Evolutionary conservation across 192 early-diverging fungal species (phyloP).

Genomic region (Chytriomyces sp.): DNA sequence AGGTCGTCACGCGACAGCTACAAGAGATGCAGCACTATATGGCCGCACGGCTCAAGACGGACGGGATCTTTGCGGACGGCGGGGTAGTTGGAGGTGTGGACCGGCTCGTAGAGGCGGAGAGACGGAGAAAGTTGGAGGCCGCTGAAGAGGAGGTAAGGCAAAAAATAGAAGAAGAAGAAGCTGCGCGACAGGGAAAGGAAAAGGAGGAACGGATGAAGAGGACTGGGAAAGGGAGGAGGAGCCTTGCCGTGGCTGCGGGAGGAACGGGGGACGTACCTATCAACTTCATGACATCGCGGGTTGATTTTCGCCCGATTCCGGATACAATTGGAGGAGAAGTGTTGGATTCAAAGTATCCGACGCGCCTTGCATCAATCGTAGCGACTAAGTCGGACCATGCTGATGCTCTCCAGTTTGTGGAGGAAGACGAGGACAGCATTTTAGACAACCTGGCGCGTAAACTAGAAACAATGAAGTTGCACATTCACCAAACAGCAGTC

Average conservation of each 20-base stretch:
- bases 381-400: too few species aligned
- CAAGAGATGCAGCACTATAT: conserved; percentile 12
- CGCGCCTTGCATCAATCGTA: too few species aligned
- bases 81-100: not conserved
- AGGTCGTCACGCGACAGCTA: conserved; percentile 7
- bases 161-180: not conserved
- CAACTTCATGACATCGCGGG: conserved; percentile 1
- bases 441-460: not conserved
- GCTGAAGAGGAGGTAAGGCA: not conserved
- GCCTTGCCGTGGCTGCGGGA: conserved; percentile 6
- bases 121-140: not conserved
- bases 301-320: conserved; percentile 13
- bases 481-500: not conserved
- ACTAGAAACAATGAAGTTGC: conserved; percentile 8
- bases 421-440: too few species aligned
- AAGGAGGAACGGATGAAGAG: not conserved
- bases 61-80: conserved; percentile 13
- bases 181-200: not conserved
- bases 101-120: conserved; percentile 7
- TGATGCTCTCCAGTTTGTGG: too few species aligned
- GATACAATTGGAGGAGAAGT: not conserved
- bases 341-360: too few species aligned
- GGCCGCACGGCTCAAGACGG: not conserved
- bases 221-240: conserved; percentile 18
- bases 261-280: conserved; percentile 13